These are phyloP conservation scores for Trametes cubensis DNA, from an alignment of 768 basidiomycete genomes.

Conservation along the genomic window DNA sequence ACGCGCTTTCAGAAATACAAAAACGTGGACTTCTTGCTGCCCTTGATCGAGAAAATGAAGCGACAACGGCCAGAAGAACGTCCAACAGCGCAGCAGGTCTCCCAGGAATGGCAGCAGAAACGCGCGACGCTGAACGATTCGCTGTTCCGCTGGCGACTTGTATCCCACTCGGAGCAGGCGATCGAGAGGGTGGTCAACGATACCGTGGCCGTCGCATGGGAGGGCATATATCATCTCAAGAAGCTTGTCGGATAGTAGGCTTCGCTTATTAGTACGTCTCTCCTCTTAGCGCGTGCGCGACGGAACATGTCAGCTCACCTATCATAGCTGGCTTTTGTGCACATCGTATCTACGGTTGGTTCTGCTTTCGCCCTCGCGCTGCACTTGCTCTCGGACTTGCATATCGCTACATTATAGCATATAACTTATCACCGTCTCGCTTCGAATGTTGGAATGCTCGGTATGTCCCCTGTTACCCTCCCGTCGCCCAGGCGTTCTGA, in stretches of 20 bases:
- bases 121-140: background rate
- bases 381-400: too few species aligned
- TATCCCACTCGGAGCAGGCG: slow-evolving; percentile 9
- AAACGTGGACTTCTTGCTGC: slow-evolving; percentile 11
- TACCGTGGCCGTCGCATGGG: slow-evolving; percentile 24
- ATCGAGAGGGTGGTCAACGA: slow-evolving; percentile 24
- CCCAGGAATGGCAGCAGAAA: slow-evolving; percentile 1
- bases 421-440: too few species aligned
- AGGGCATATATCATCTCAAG: slow-evolving; percentile 15
- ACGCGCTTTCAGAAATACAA: slow-evolving; percentile 12
- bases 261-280: too few species aligned
- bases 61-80: slow-evolving; percentile 9
- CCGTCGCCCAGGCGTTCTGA: too few species aligned
- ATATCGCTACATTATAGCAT: too few species aligned
- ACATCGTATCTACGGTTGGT: too few species aligned
- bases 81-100: slow-evolving; percentile 6
- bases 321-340: too few species aligned
- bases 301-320: too few species aligned
- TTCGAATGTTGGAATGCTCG: too few species aligned
- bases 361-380: too few species aligned
- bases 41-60: slow-evolving; percentile 20
- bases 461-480: too few species aligned
- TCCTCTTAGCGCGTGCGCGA: too few species aligned
- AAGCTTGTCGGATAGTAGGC: background rate
- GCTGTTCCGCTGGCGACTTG: slow-evolving; percentile 19